These are phyloP conservation scores for Neoconidiobolus thromboides DNA, from an alignment of 371 early-diverging fungal species.

Conservation along the genomic window DNA sequence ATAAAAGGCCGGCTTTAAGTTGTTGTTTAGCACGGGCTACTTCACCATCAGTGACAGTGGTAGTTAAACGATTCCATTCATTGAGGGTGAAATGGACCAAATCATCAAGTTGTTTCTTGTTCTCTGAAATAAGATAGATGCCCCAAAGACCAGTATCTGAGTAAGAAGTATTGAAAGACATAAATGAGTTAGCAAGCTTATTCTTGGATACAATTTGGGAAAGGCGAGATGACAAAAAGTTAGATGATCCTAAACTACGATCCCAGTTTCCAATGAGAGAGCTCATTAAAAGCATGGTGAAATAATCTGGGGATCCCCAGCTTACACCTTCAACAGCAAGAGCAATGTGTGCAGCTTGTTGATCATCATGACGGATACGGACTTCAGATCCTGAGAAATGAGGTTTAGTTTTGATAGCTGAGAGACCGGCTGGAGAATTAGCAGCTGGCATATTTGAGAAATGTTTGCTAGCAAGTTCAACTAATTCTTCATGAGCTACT, in stretches of 20 bases:
- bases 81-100: conserved; percentile 64
- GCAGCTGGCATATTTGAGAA: conserved; percentile 55
- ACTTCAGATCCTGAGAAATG: conserved; percentile 78
- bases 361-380: conserved; percentile 61
- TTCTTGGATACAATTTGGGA: conserved; percentile 62
- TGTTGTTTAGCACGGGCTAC: conserved; percentile 95
- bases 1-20: conserved; percentile 80
- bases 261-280: conserved; percentile 93
- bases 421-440: conserved; percentile 18
- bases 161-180: conserved; percentile 95
- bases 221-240: conserved; percentile 65
- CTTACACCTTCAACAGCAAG: conserved; percentile 90
- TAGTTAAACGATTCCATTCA: conserved; percentile 81
- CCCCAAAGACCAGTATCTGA: conserved; percentile 97
- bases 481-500: conserved; percentile 83
- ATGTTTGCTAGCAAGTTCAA: conserved; percentile 71
- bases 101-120: conserved; percentile 63
- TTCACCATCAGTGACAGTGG: conserved; percentile 74
- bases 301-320: conserved; percentile 90
- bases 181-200: conserved; percentile 88
- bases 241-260: conserved; percentile 68
- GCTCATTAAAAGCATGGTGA: conserved; percentile 83
- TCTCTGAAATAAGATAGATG: conserved; percentile 76
- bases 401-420: conserved; percentile 32
- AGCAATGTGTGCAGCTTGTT: conserved; percentile 85